Evolutionary conservation across 331 rosid species (phyloP), one percentile per base, ranked within the genome.

Genomic region (Rhamnella rubrinervis): DNA sequence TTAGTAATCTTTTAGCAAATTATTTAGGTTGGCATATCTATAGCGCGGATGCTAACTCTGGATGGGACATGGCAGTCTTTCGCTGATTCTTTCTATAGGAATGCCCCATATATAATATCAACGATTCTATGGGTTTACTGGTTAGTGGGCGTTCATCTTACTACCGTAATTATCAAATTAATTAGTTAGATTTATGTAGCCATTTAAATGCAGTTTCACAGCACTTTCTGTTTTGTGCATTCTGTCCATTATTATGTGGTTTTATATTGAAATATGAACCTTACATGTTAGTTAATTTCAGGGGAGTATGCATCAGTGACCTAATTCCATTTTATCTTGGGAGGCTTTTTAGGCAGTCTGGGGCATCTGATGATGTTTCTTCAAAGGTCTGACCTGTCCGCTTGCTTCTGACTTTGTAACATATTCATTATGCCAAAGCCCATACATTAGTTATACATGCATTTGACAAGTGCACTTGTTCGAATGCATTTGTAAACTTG

Each of bases 241-340:
- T 31, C 58, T 52, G 19, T 23, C 47, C 59, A 12, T 23, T 66
- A 26, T 21, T 70, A 16, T 31, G 37, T 7, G 60, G 56, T 70
- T 28, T 64, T 51, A 55, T 20, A 50, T 58, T 72, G 39, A 65
- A 44, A 70, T 31, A 53, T 56, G 12, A 75, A 65, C 59, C 50
- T 16, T 37, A 25, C 57, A 25, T 16, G 28, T 40, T 5, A 31
- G 44, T 51, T 28, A 35, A 19, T 71, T 72, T 61, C 78, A 85
- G 90, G 90, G 90, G 92, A 60, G 90, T 87, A 39, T 87, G 93
- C 79, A 78, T 87, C n/a, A 87, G 90, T 70, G 93, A 87, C 74
- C 44, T 87, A 66, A 78, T 87, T 71, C 93, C 90, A 13, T 87
- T 87, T 78, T 85, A 85, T 76, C n/a, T 87, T 7, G 90, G 93